Base-by-base conservation (phyloP, 2,329 filamentous ascomycete genomes). In the Xylaria sp. region DNA sequence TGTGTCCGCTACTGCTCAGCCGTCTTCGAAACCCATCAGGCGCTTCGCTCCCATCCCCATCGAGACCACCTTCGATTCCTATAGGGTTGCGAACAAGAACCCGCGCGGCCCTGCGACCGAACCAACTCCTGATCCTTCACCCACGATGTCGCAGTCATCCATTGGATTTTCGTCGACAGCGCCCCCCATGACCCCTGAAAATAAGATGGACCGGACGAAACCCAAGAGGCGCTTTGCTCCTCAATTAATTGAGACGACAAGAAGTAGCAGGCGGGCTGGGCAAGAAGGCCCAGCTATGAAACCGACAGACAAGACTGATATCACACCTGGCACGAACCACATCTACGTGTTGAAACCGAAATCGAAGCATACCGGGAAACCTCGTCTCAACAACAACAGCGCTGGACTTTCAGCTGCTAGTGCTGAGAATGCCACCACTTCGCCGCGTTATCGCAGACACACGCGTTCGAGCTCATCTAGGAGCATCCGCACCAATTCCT, bases 171-270 rank as follows among this genome's bases (percentile, higher is more conserved):
- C 58, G 52, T 58, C 59, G 13, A 54, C 50, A 52, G 57, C 39
- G 55, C 54, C 39, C 8, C 57, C 52, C 51, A 62, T 48, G 44
- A 53, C 52, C 11, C 13, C 56, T 8, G 54, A 51, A 9, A 19
- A 18, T 3, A 30, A 59, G 13, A 52, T 42, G 23, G 52, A 44
- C 9, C 52, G 60, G 16, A 68, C 64, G 34, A 72, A 69, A 53
- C 69, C 71, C 46, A 75, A 74, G 67, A 78, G 80, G 63, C 76
- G 77, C 61, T 96, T 95, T 72, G 82, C 87, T 35, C 91, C 91
- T 10, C 88, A 93, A 68, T 78, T 96, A 58, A 87, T 96, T 63
- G 91, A 93, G 73, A 92, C 90, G 2, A 88, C 88, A 3, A 84
- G 86, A 67, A 82, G 91, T 56, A 85, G 86, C 39, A 84, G 88